A percentile compares a stretch with the other conserved stretches of the same genome.
phyloP scores from a whole-genome alignment of 768 basidiomycete genomes.

The Pholiota molesta region DNA sequence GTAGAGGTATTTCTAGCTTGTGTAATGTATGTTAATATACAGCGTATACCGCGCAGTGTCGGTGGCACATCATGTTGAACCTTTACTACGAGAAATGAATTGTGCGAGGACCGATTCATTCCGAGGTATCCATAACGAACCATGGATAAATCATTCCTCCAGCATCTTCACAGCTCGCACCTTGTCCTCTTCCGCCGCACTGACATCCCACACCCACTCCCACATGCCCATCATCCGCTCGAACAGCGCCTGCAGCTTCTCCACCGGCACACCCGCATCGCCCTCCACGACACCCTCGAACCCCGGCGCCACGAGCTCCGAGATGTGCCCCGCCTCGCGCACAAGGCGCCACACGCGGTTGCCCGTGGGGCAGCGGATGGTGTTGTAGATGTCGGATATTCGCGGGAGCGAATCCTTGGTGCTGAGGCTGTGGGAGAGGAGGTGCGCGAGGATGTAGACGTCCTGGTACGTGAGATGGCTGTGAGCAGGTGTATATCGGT shows the following conservation, averaged over 20 bases:
- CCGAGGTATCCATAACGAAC: too few relatives aligned
- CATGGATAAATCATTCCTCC: too few relatives aligned
- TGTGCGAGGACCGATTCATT: too few relatives aligned
- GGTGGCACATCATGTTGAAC: too few relatives aligned
- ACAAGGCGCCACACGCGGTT: conserved; percentile 3
- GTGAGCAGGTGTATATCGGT: too few relatives aligned
- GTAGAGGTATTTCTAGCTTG: too few relatives aligned
- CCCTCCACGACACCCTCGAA: background rate
- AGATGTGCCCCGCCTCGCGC: conserved; percentile 3
- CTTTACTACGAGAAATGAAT: too few relatives aligned
- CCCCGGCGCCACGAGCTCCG: background rate
- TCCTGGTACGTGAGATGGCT: background rate
- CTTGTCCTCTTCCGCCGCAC: background rate
- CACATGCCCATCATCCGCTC: background rate
- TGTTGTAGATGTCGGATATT: conserved; percentile 1
- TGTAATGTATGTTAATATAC: too few relatives aligned
- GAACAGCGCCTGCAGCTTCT: background rate
- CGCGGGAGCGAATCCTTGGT: background rate
- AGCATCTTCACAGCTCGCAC: background rate
- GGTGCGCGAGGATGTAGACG: conserved; percentile 1
- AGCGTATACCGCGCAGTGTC: too few relatives aligned
- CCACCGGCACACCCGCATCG: background rate
- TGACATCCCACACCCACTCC: conserved; percentile 7
- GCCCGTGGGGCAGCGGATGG: background rate
- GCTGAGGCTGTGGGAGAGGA: background rate